These are phyloP conservation scores for Haplosporangium sp. DNA, from an alignment of 371 early-diverging fungal species.

Conservation along the genomic window DNA sequence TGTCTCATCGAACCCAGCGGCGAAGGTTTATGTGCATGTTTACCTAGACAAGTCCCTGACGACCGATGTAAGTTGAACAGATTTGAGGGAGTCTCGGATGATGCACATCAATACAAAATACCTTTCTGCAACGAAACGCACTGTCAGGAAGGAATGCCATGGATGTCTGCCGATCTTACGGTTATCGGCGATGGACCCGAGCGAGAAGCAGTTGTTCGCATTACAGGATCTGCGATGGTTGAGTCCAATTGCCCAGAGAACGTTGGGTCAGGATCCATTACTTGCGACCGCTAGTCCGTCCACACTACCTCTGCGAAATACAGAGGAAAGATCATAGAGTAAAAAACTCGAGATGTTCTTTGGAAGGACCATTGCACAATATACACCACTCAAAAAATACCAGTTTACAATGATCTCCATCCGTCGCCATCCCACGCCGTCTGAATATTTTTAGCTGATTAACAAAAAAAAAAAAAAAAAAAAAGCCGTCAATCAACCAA, in stretches of 20 bases:
- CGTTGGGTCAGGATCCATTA: slow-evolving; percentile 17
- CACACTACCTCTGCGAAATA: no score
- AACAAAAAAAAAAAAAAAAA: no score
- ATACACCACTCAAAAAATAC: no score
- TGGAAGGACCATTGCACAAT: no score
- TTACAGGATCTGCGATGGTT: slow-evolving; percentile 24
- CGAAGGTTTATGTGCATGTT: slow-evolving; percentile 18
- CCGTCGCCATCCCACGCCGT: no score
- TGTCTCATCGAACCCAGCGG: slow-evolving; percentile 20
- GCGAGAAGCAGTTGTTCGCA: slow-evolving; percentile 15
- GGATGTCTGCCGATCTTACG: slow-evolving; percentile 16
- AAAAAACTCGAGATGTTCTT: no score
- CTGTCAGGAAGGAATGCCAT: not conserved
- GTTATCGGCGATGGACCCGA: slow-evolving; percentile 2
- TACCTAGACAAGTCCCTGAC: slow-evolving; percentile 17
- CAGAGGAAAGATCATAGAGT: no score
- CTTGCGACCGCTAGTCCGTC: slow-evolving; percentile 5
- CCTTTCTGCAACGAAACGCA: not conserved
- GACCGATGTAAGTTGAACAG: slow-evolving; percentile 17
- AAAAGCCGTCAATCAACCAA: no score
- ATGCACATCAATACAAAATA: not conserved
- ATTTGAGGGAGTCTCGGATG: not conserved
- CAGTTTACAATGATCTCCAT: no score
- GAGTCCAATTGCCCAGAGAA: slow-evolving; percentile 19
- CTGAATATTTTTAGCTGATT: no score